These are phyloP conservation scores for Leucosporidium creatinivorum DNA, from an alignment of 768 basidiomycete genomes.

Conservation along the genomic window DNA sequence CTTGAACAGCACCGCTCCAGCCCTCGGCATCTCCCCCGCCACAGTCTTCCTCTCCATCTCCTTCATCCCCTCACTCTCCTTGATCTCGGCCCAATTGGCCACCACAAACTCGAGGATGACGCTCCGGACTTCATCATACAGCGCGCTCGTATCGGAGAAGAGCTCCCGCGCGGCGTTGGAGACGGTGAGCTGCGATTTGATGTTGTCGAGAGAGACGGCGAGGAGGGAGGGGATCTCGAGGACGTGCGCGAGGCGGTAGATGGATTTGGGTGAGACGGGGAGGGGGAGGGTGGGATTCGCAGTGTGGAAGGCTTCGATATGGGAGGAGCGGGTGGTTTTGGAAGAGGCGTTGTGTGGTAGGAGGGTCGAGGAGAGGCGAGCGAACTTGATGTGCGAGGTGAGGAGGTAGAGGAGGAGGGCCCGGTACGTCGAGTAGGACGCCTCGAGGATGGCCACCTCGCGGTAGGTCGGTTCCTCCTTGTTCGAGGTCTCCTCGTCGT, in stretches of 20 bases:
- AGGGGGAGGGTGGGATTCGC: background rate
- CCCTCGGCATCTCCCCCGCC: too few species aligned
- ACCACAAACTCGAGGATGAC: background rate
- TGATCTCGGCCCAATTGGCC: background rate
- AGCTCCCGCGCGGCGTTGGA: background rate
- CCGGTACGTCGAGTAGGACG: conserved; percentile 6
- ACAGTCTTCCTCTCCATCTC: background rate
- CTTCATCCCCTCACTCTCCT: background rate
- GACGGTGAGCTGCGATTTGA: background rate
- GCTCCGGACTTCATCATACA: background rate
- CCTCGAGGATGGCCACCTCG: background rate
- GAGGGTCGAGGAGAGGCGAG: background rate
- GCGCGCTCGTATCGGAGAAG: background rate
- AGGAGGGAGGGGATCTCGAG: conserved; percentile 1
- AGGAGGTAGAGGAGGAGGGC: conserved; percentile 5
- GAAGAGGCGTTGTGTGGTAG: background rate
- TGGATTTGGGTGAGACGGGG: conserved; percentile 4
- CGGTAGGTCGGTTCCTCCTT: background rate
- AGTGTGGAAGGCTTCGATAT: background rate
- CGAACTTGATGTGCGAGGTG: conserved; percentile 3
- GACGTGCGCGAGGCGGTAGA: conserved; percentile 1
- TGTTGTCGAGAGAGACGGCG: background rate
- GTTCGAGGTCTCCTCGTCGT: background rate
- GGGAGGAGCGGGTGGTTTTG: background rate
- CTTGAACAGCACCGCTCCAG: too few species aligned